A percentile compares a stretch with the other conserved stretches of the same genome.
phyloP scores from a whole-genome alignment of 2,329 filamentous ascomycete genomes.

The Claviceps paspali region DNA sequence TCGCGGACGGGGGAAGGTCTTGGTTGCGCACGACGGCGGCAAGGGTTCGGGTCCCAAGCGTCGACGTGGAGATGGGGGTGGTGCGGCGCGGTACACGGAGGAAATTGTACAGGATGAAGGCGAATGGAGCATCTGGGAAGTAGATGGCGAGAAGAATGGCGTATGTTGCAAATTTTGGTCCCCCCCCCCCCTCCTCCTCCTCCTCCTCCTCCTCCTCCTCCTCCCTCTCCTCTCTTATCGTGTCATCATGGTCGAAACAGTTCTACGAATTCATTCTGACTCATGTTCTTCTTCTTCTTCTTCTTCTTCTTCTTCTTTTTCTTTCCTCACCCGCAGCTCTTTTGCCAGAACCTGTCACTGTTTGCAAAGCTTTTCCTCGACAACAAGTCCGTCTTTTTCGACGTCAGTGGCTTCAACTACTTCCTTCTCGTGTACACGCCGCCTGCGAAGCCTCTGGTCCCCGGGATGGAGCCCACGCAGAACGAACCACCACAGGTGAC shows the following conservation, averaged over 20 bases:
- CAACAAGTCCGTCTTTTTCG: constrained; percentile 97
- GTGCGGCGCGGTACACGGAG: constrained; percentile 25
- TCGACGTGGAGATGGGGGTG: constrained; percentile 20
- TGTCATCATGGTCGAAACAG: too few species aligned
- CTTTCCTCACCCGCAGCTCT: constrained; percentile 52
- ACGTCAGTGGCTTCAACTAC: constrained; percentile 87
- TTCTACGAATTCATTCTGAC: not conserved
- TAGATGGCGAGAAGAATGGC: constrained; percentile 76
- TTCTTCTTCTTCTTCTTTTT: too few species aligned
- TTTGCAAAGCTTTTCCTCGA: constrained; percentile 97
- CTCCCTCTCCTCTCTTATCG: too few species aligned
- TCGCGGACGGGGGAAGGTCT: constrained; percentile 25
- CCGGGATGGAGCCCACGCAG: constrained; percentile 4
- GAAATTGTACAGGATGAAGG: constrained; percentile 42
- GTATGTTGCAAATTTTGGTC: constrained; percentile 29
- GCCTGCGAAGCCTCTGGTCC: constrained; percentile 10
- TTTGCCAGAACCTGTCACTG: constrained; percentile 87
- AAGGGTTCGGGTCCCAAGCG: constrained; percentile 21
- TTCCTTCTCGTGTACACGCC: constrained; percentile 72
- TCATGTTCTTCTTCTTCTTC: not conserved
- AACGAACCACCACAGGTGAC: constrained; percentile 36
- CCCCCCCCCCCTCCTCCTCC: not conserved
- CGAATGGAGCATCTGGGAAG: constrained; percentile 77
- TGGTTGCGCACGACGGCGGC: constrained; percentile 19
- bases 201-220: too few species aligned